Percentiles rank a stretch among this genome's conserved stretches.
These are phyloP conservation scores for Clavispora carvajalis DNA, from an alignment of 805 yeast species.

Conservation along the genomic window DNA sequence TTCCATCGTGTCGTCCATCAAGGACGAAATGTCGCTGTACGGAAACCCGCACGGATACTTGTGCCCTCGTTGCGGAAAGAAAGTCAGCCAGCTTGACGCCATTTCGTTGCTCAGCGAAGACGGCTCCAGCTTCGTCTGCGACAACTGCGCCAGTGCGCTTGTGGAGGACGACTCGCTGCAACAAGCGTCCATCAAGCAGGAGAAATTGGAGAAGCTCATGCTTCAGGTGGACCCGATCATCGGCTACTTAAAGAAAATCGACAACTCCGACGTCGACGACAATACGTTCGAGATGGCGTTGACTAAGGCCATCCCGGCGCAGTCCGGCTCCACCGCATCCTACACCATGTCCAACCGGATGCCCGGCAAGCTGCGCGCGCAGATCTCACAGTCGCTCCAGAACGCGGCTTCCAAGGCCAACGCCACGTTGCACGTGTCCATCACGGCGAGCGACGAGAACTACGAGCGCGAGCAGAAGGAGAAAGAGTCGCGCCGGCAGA, in stretches of 20 bases:
- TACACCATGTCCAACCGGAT: constrained; percentile 54
- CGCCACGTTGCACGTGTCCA: constrained; percentile 85
- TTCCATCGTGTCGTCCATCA: constrained; percentile 69
- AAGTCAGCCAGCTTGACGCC: constrained; percentile 84
- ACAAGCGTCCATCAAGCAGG: constrained; percentile 77
- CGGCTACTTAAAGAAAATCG: constrained; percentile 59
- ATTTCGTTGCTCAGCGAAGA: constrained; percentile 76
- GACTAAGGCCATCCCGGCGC: constrained; percentile 80
- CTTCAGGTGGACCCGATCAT: constrained; percentile 85
- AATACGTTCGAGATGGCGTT: constrained; percentile 48
- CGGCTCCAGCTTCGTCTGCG: constrained; percentile 75
- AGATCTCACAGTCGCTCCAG: constrained; percentile 27
- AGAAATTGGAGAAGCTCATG: constrained; percentile 78
- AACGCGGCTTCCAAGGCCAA: constrained; percentile 61
- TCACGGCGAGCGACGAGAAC: constrained; percentile 81
- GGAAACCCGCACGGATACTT: constrained; percentile 91
- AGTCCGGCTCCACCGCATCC: constrained; percentile 61
- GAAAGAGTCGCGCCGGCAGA: constrained; percentile 61
- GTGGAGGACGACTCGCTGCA: constrained; percentile 86
- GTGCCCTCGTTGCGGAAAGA: constrained; percentile 79
- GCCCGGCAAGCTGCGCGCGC: constrained; percentile 28
- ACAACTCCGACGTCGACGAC: constrained; percentile 36
- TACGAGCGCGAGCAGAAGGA: constrained; percentile 60
- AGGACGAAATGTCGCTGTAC: constrained; percentile 77
- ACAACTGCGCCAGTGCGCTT: constrained; percentile 70